Base-by-base conservation (phyloP, 805 yeast species). In the Cyberlindnera galapagoensis region DNA sequence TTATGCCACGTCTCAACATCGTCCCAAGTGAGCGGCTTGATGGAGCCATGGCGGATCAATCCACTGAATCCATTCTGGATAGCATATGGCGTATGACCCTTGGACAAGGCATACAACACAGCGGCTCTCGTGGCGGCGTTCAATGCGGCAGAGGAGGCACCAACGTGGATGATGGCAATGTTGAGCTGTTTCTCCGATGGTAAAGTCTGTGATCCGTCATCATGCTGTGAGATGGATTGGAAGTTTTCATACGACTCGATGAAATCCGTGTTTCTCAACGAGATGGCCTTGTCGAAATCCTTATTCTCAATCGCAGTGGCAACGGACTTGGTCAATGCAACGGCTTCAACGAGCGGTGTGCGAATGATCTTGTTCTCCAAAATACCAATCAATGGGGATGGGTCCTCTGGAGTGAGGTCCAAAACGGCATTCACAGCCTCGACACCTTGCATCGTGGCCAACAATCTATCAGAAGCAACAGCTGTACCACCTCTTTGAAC, bases 401-500 rank as follows among this genome's bases (percentile, higher is more conserved):
- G 97, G 4, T 90, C 82, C 1, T 76, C 80, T 18, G 96, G 95
- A 8, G 94, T 85, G 34, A 81, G 67, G 33, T 81, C 87, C 47
- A 92, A 67, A 13, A 92, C 90, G 2, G 97, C 97, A 39, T 81
- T 79, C 14, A 92, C 94, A 7, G 98, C 97, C 50, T 87, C 97
- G 25, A 90, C 96, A 60, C 97, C 98, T 66, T 92, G 98, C 46
- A 90, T 59, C 12, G 98, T 90, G 24, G 97, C 95, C 48, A 92
- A 62, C 54, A 81, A 60, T 55, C 98, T 75, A 59, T 92, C 98
- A 49, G 71, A 85, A 3, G 97, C 97, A 34, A 88, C 96, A 16
- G 98, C 97, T 28, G 95, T 75, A 60, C 98, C 98, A 65, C 98
- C 98, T 63, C 98, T 76, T 68, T 92, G 98, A 34, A 92, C 97